Base-by-base conservation (phyloP, 2,329 filamentous ascomycete genomes). In the Oidium heveae region DNA sequence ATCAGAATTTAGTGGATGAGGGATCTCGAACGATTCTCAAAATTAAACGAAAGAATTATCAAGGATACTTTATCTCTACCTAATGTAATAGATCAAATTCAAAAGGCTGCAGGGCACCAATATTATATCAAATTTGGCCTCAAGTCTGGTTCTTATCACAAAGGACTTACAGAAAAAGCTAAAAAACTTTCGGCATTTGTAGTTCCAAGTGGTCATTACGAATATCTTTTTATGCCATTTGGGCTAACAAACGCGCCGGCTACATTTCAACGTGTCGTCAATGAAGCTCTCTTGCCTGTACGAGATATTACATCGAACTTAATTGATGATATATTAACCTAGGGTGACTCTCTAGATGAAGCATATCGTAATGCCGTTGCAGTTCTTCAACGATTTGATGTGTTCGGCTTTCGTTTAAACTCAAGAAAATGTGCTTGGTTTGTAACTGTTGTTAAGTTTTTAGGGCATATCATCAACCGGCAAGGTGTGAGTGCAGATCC, bases 111-210 rank as follows among this genome's bases (percentile, higher is more conserved):
- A 39, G 50, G 32, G 24, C 32, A 52, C 22, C 24, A 37, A 12
- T 37, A 15, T 39, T 52, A 52, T 39, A 39, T 52, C 20, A 52
- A 52, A 24, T n/a, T 52, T 52, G 50, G 39, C 33, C 50, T 52
- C 33, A 37, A 52, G 33, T 52, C 50, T 5, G 33, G 33, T 8
- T 52, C 39, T 28, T 52, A 52, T 34, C 50, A 52, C 20, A 52
- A 37, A 52, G 32, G 32, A 52, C 50, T 39, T 12, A 52, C 50
- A 32, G 50, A 52, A 9, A 33, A 33, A 39, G 33, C 50, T 20
- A 2, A 52, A 52, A 36, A 34, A 52, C 24, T 52, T 34, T 52
- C 20, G 24, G 24, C 50, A 10, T 52, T 52, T 52, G 50, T 37
- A 18, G 32, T 28, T 15, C 50, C 50, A 32, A 20, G 32, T 18